Conservation (phyloP, 2,329 filamentous ascomycete genomes). For the Ilyonectria destructans region DNA sequence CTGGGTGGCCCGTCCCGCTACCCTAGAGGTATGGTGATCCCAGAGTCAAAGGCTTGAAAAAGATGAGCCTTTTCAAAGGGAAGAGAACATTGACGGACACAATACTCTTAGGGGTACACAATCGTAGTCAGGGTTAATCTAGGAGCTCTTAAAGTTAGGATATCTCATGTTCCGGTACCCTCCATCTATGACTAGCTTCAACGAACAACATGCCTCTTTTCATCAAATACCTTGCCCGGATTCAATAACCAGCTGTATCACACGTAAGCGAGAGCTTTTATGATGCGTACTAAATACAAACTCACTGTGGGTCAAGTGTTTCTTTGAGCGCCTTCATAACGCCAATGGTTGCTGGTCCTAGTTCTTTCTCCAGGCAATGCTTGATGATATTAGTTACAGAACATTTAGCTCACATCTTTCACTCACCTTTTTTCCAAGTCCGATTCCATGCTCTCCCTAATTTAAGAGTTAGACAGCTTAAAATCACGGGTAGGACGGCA, state of each 20-base stretch:
- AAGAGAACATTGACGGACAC: too few species aligned
- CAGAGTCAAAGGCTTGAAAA: too few species aligned
- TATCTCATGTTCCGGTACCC: too few species aligned
- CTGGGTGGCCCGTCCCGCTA: too few species aligned
- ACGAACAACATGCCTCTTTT: neutral
- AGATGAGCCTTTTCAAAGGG: too few species aligned
- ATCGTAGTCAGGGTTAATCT: too few species aligned
- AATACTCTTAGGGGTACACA: too few species aligned
- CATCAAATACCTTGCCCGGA: conserved; percentile 26
- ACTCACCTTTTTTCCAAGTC: conserved; percentile 29
- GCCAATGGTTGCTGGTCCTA: conserved; percentile 15
- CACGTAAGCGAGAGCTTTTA: neutral
- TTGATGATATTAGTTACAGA: neutral
- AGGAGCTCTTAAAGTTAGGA: too few species aligned
- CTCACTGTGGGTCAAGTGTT: conserved; percentile 28
- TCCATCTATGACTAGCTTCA: too few species aligned
- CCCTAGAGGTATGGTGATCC: too few species aligned
- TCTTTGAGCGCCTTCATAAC: conserved; percentile 29
- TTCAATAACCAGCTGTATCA: conserved; percentile 24
- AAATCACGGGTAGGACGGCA: neutral
- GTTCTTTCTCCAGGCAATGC: conserved; percentile 25
- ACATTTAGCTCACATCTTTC: fast-evolving
- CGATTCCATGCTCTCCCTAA: conserved; percentile 73
- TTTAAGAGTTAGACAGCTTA: neutral
- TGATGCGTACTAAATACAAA: fast-evolving